Evolutionary conservation across 1,284 basidiomycete species (phyloP).

Genomic region (Irpex sp.): DNA sequence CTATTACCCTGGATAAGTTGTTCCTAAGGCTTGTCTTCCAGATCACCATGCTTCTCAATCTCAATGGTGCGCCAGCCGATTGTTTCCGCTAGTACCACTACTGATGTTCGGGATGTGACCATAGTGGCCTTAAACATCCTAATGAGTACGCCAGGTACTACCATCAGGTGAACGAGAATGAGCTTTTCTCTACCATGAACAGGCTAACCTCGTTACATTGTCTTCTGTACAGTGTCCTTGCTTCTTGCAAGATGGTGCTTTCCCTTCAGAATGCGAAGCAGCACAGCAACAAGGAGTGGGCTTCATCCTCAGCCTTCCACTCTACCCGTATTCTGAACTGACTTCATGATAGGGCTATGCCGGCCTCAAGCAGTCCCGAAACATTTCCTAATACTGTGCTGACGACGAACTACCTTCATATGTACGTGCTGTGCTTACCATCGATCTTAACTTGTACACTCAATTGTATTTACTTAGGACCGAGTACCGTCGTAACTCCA

Average conservation of each 20-base stretch:
- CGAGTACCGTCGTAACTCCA: background rate
- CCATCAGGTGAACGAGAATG: slow-evolving; percentile 1
- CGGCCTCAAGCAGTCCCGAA: background rate
- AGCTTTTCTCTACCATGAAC: background rate
- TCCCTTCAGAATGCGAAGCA: background rate
- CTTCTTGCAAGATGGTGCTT: background rate
- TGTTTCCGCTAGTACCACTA: no score
- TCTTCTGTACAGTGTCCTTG: background rate
- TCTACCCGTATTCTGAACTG: background rate
- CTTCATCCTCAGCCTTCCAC: background rate
- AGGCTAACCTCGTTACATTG: background rate
- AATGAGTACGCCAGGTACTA: slow-evolving; percentile 1
- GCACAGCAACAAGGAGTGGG: background rate
- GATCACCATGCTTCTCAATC: background rate
- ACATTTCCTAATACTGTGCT: background rate
- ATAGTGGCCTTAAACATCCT: slow-evolving; percentile 2
- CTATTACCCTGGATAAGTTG: background rate
- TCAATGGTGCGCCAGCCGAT: background rate
- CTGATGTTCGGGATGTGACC: background rate
- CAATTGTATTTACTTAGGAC: background rate
- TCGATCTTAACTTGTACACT: background rate
- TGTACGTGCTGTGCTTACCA: background rate
- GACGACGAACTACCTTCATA: no score
- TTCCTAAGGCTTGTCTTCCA: background rate
- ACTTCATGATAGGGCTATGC: background rate